These are phyloP conservation scores for Hemileia vastatrix DNA, from an alignment of 1,284 basidiomycete species.

Conservation along the genomic window DNA sequence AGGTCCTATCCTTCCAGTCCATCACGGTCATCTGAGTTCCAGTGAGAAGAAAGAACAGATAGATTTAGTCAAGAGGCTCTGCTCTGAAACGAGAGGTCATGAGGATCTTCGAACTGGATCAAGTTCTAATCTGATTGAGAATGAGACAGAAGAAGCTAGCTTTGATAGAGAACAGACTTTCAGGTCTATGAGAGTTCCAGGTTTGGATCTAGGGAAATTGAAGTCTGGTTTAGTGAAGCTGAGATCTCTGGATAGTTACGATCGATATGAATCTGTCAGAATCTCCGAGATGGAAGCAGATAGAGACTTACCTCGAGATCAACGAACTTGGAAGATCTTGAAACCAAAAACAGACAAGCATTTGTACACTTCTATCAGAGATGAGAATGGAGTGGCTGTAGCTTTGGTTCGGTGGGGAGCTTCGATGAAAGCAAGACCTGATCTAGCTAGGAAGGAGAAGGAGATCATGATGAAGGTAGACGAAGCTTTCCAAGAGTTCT, in stretches of 20 bases:
- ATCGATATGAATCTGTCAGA: not conserved
- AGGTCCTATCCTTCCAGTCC: no score
- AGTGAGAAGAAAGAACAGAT: no score
- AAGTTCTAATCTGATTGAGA: no score
- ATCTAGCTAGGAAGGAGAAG: not conserved
- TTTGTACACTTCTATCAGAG: not conserved
- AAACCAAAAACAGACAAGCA: not conserved
- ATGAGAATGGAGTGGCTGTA: not conserved
- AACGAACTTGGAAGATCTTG: not conserved
- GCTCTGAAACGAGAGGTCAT: no score
- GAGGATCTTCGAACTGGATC: no score
- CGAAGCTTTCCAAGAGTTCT: not conserved
- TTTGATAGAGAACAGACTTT: not conserved
- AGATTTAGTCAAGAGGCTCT: no score
- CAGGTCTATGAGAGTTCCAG: not conserved
- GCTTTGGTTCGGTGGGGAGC: not conserved
- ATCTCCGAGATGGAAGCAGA: not conserved
- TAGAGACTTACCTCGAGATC: not conserved
- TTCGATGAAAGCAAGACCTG: not conserved
- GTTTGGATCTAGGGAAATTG: not conserved
- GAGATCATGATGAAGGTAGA: not conserved
- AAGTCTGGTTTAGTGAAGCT: not conserved
- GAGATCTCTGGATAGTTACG: not conserved
- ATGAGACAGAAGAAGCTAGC: not conserved
- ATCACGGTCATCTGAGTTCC: no score